Conservation (phyloP, 2,329 filamentous ascomycete genomes). For the Hypoxylon sp. region DNA sequence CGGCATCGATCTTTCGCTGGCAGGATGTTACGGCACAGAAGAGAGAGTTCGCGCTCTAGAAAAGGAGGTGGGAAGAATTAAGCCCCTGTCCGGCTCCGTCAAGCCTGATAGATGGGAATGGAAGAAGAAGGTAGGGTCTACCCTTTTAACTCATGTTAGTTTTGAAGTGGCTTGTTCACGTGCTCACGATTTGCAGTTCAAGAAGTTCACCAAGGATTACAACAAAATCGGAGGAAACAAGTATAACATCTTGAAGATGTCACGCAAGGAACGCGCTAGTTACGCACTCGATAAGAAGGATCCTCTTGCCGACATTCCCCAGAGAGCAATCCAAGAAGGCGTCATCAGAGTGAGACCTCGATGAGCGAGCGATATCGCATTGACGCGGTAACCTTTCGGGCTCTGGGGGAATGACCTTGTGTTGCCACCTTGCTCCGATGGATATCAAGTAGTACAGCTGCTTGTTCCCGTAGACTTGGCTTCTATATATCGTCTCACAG, state of each 20-base stretch:
- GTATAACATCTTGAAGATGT: conserved; percentile 47
- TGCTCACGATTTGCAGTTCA: conserved; percentile 36
- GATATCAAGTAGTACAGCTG: conserved; percentile 9
- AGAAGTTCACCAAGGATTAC: conserved; percentile 40
- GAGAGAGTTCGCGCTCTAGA: conserved; percentile 53
- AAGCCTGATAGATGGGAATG: conserved; percentile 47
- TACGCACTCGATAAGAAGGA: conserved; percentile 46
- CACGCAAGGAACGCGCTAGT: conserved; percentile 43
- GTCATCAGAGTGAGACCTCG: conserved; percentile 45
- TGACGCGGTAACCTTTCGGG: conserved; percentile 17
- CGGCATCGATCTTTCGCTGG: conserved; percentile 42
- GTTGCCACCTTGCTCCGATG: conserved; percentile 9
- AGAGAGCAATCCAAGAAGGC: conserved; percentile 44
- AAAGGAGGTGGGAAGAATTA: conserved; percentile 45
- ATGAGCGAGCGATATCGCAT: conserved; percentile 22
- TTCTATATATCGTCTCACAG: conserved; percentile 30
- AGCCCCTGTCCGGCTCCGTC: conserved; percentile 35
- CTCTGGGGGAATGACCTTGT: conserved; percentile 17
- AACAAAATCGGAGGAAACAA: conserved; percentile 42
- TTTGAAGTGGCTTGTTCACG: conserved; percentile 3
- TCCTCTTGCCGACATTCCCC: conserved; percentile 45
- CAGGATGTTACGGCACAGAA: conserved; percentile 37
- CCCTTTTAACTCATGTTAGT: background rate
- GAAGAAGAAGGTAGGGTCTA: conserved; percentile 43
- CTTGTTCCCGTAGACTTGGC: conserved; percentile 28